Base-by-base conservation (phyloP, 495 filamentous ascomycete genomes). In the Neurospora pannonica region DNA sequence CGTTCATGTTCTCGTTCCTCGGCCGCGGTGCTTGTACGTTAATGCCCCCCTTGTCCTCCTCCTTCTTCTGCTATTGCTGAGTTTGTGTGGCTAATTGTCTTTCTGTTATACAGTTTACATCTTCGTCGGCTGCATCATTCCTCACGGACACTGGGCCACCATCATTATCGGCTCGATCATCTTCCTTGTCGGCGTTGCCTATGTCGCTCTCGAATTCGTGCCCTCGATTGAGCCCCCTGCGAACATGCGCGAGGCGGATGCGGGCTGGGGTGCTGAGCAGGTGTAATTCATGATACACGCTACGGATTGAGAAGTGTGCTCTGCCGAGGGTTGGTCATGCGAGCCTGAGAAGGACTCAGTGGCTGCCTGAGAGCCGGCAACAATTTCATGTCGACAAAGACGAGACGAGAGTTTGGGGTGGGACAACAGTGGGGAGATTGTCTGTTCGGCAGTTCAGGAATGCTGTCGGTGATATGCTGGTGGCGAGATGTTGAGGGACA, bases 1-100 rank as follows among this genome's bases (percentile, higher is more conserved):
- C 92, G 34, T 99, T 99, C 89, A 90, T 98, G 80, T 98, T 98
- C 88, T 94, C 91, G 67, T 98, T 99, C 88, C 81, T 98, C 77
- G 96, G 96, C 71, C 94, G 96, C 78, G 96, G 96, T 81, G 85
- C 94, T 82, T 98, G 94, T 98, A 89, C 84, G 94, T 90, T 11
- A 42, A 71, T 39, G 9, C 36, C 40, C 71, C 19, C 38, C 48
- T 37, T 1, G 0, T 37, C 36, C 31, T 72, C 70, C 37, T 73
- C n/a, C 17, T 34, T 13, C 13, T 71, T 15, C 69, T 71, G 39
- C 38, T 37, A 36, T 36, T 10, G 9, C n/a, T 62, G 13, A 28
- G 10, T 11, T 11, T 19, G 31, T 72, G 40, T n/a, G 21, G 48
- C 48, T 75, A 7, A 38, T 9, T 34, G 21, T 19, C 60, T 74